phyloP scores from a whole-genome alignment of 139 green algal species.

The Astrephomene gubernaculifera region DNA sequence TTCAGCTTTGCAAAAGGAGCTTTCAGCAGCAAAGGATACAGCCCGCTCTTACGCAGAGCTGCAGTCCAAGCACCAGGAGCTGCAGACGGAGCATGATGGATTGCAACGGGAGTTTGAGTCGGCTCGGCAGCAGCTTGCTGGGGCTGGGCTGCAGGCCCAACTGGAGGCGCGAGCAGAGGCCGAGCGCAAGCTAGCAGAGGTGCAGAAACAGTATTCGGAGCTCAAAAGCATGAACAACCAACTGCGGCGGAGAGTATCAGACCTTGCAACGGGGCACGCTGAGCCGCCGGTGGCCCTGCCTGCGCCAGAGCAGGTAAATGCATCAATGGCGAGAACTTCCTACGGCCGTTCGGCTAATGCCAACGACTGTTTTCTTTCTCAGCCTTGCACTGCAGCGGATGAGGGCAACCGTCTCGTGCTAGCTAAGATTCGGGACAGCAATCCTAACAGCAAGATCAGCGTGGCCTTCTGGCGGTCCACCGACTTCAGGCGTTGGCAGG shows the following conservation, averaged over 20 bases:
- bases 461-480: slow-evolving; percentile 6
- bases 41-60: slow-evolving; percentile 1
- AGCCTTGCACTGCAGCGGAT: neutral
- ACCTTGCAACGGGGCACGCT: slow-evolving; percentile 33
- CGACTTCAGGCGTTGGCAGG: slow-evolving; percentile 29
- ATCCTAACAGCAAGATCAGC: slow-evolving; percentile 15
- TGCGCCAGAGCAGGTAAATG: slow-evolving; percentile 16
- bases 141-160: neutral
- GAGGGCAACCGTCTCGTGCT: neutral
- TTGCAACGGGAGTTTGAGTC: slow-evolving; percentile 5
- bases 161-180: neutral
- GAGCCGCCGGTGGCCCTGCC: slow-evolving; percentile 9
- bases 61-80: neutral
- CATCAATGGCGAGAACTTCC: neutral
- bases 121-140: neutral
- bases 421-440: slow-evolving; percentile 29
- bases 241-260: slow-evolving; percentile 30
- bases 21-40: slow-evolving; percentile 5
- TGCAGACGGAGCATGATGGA: slow-evolving; percentile 9
- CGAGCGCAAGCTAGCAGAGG: slow-evolving; percentile 30
- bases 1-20: neutral
- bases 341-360: neutral
- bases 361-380: neutral
- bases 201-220: slow-evolving; percentile 26
- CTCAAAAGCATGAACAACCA: slow-evolving; percentile 42